Conservation (phyloP, 805 yeast genomes). For the Teunomyces gatunensis region DNA sequence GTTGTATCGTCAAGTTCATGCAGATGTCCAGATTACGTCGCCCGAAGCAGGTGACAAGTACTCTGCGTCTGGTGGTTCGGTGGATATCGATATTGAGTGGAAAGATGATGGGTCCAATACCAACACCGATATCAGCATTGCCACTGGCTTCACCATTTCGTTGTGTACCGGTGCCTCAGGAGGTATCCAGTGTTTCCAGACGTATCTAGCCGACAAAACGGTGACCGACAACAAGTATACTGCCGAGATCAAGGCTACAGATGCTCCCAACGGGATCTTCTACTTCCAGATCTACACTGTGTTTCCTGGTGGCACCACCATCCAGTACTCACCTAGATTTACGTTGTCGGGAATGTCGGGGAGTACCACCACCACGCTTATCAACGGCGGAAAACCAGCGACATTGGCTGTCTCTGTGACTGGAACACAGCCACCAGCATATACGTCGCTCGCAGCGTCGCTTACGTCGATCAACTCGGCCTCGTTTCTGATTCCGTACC, state of each 20-base stretch:
- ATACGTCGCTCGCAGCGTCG: conserved; percentile 31
- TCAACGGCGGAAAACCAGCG: conserved; percentile 6
- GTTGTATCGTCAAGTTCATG: conserved; percentile 23
- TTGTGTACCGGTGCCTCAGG: conserved; percentile 69
- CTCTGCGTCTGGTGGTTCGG: conserved; percentile 38
- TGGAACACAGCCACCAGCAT: conserved; percentile 41
- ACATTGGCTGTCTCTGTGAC: conserved; percentile 29
- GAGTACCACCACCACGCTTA: conserved; percentile 23
- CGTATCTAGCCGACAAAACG: conserved; percentile 22
- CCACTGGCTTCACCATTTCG: conserved; percentile 46
- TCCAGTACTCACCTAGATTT: conserved; percentile 70
- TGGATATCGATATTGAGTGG: conserved; percentile 35
- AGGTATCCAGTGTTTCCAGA: conserved; percentile 40
- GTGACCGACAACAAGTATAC: conserved; percentile 30
- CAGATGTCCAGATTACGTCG: conserved; percentile 46
- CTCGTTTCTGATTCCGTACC: conserved; percentile 70
- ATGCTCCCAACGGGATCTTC: conserved; percentile 64
- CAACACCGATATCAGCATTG: conserved; percentile 44
- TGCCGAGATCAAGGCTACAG: conserved; percentile 41
- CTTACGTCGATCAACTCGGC: conserved; percentile 25
- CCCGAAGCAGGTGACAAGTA: conserved; percentile 42
- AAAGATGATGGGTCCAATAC: conserved; percentile 49
- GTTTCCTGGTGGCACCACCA: conserved; percentile 39
- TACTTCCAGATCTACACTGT: conserved; percentile 66
- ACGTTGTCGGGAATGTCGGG: conserved; percentile 72